Percentiles rank a stretch among this genome's conserved stretches.
phyloP scores from a whole-genome alignment of 73 alveolate species.

The Symbiodinium pilosum region DNA sequence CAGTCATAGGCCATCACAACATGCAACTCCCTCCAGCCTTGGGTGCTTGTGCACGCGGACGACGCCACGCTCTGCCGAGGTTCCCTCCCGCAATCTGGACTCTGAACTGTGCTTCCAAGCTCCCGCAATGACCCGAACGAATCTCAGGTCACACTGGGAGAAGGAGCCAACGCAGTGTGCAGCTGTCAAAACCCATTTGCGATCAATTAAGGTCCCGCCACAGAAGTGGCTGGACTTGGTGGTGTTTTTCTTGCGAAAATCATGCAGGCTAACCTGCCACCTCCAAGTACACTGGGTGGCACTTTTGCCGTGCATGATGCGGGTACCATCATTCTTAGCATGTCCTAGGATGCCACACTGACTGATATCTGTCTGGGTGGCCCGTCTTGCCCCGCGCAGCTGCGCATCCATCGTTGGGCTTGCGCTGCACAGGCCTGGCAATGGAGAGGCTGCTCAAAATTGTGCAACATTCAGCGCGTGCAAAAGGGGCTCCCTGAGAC shows the following conservation, averaged over 20 bases:
- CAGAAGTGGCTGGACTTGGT: conserved; percentile 78
- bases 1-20: not conserved
- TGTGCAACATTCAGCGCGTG: no score
- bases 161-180: conserved; percentile 90
- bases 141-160: conserved; percentile 51
- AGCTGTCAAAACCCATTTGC: conserved; percentile 66
- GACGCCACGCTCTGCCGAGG: conserved; percentile 35
- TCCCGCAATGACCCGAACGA: conserved; percentile 50
- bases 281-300: conserved; percentile 63
- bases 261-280: conserved; percentile 88
- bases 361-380: not conserved
- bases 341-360: not conserved
- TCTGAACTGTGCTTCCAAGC: conserved; percentile 70
- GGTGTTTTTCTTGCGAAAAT: conserved; percentile 33
- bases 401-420: conserved; percentile 7
- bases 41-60: conserved; percentile 52
- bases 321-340: not conserved
- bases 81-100: conserved; percentile 4
- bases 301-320: conserved; percentile 60
- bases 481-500: no score
- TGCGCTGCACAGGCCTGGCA: not conserved
- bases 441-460: no score
- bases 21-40: not conserved
- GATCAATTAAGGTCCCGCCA: conserved; percentile 66
- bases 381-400: conserved; percentile 3